Evolutionary conservation across 371 early-diverging fungal genomes (phyloP).

Genomic region (Syncephalastrum monosporum): DNA sequence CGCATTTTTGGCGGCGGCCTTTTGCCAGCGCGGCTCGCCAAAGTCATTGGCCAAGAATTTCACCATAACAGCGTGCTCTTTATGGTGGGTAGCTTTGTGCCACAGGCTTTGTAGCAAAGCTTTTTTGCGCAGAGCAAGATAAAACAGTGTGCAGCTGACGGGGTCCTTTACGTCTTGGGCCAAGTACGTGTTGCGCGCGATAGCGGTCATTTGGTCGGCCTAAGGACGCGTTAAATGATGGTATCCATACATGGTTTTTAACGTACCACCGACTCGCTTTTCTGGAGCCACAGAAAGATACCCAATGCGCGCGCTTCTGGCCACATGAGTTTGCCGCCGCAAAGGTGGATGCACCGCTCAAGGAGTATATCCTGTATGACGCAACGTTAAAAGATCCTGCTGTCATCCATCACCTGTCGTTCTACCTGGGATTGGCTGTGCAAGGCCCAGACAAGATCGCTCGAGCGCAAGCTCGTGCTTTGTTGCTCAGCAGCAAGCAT

Average conservation of each 20-base stretch:
- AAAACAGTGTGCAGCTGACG: constrained; percentile 79
- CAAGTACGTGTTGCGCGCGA: constrained; percentile 89
- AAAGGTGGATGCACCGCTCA: constrained; percentile 60
- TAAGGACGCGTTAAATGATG: constrained; percentile 13
- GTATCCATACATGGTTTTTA: neutral
- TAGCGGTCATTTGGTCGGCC: constrained; percentile 73
- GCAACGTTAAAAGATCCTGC: neutral
- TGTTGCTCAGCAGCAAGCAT: constrained; percentile 35
- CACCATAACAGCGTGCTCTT: constrained; percentile 86
- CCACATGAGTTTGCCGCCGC: constrained; percentile 76
- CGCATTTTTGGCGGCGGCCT: constrained; percentile 96
- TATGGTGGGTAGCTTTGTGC: constrained; percentile 80
- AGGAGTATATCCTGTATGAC: constrained; percentile 67
- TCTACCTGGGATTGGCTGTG: constrained; percentile 87
- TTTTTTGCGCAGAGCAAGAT: constrained; percentile 84
- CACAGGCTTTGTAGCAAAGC: constrained; percentile 87
- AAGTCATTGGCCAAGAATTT: constrained; percentile 91
- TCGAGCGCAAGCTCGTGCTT: constrained; percentile 51
- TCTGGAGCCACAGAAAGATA: constrained; percentile 83
- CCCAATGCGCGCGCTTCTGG: constrained; percentile 78
- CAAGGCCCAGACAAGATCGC: constrained; percentile 86
- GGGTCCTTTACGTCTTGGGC: constrained; percentile 76
- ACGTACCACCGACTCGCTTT: constrained; percentile 70
- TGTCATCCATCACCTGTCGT: neutral
- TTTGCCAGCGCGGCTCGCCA: constrained; percentile 81